Conservation (phyloP, 2,329 filamentous ascomycete genomes). For the Phoma sp. region DNA sequence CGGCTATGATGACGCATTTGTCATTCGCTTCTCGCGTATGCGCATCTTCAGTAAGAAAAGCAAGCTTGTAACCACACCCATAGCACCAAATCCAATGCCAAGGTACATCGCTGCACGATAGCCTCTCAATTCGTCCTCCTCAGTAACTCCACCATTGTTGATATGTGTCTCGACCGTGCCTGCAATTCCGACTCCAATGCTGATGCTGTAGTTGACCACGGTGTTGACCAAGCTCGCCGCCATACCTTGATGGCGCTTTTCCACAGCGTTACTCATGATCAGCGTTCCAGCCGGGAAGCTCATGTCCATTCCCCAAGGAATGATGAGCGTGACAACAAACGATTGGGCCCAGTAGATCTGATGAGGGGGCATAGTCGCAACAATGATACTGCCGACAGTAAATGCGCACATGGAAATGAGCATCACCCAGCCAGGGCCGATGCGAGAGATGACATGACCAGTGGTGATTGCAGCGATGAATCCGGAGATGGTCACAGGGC, state of each 20-base stretch:
- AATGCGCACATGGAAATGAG: slow-evolving; percentile 40
- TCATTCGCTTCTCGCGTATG: slow-evolving; percentile 5
- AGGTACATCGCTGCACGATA: slow-evolving; percentile 50
- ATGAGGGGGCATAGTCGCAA: slow-evolving; percentile 48
- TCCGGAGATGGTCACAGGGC: slow-evolving; percentile 38
- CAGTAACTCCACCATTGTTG: slow-evolving; percentile 38
- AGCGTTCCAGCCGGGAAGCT: slow-evolving; percentile 50
- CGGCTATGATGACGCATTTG: not conserved
- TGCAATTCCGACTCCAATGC: slow-evolving; percentile 51
- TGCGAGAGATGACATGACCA: slow-evolving; percentile 38
- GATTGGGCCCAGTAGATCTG: slow-evolving; percentile 53
- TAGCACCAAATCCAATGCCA: slow-evolving; percentile 44
- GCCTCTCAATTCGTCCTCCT: slow-evolving; percentile 41
- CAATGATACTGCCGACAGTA: slow-evolving; percentile 45
- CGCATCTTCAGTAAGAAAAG: slow-evolving; percentile 33
- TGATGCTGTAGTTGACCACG: slow-evolving; percentile 52
- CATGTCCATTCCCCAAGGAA: slow-evolving; percentile 52
- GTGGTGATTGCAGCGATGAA: slow-evolving; percentile 40
- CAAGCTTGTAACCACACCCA: slow-evolving; percentile 33
- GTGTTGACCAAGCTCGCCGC: slow-evolving; percentile 50
- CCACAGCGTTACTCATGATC: slow-evolving; percentile 48
- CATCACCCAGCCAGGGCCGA: slow-evolving; percentile 41
- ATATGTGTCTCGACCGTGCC: slow-evolving; percentile 51
- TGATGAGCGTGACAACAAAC: slow-evolving; percentile 42
- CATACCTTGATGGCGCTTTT: slow-evolving; percentile 50